Conservation (phyloP, 2,329 filamentous ascomycete genomes). For the Diaporthe vexans region DNA sequence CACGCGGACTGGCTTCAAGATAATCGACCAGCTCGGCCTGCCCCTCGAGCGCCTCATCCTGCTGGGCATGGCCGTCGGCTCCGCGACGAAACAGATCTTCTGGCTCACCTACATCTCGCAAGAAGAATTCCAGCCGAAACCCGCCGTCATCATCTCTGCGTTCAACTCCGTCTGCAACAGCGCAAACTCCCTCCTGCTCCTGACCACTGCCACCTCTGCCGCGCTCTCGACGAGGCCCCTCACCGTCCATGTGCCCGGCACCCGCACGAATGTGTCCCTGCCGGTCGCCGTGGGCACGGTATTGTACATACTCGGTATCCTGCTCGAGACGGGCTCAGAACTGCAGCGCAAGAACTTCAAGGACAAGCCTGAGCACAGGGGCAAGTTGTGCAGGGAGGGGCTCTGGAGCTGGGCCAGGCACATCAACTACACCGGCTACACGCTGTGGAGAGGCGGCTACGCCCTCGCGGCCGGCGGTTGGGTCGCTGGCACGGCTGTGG, state of each 20-base stretch:
- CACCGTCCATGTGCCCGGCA: constrained; percentile 49
- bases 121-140: constrained; percentile 62
- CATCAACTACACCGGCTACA: constrained; percentile 58
- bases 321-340: constrained; percentile 69
- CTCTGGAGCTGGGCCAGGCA: constrained; percentile 57
- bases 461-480: constrained; percentile 54
- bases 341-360: constrained; percentile 65
- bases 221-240: constrained; percentile 45
- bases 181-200: constrained; percentile 68
- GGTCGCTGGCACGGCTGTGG: constrained; percentile 51
- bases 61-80: constrained; percentile 66
- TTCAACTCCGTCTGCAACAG: constrained; percentile 70
- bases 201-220: constrained; percentile 61
- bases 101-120: constrained; percentile 62
- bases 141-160: constrained; percentile 58
- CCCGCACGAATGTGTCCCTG: constrained; percentile 49
- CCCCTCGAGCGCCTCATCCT: constrained; percentile 65
- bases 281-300: constrained; percentile 61
- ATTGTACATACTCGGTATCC: constrained; percentile 65
- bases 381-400: constrained; percentile 54
- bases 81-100: constrained; percentile 68
- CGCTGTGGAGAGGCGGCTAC: constrained; percentile 52
- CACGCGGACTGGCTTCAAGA: constrained; percentile 44
- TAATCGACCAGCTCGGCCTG: constrained; percentile 55
- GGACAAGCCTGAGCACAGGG: constrained; percentile 52